These are phyloP conservation scores for Smallanthus sonchifolius DNA, from an alignment of 129 eudicot genomes.

Conservation along the genomic window DNA sequence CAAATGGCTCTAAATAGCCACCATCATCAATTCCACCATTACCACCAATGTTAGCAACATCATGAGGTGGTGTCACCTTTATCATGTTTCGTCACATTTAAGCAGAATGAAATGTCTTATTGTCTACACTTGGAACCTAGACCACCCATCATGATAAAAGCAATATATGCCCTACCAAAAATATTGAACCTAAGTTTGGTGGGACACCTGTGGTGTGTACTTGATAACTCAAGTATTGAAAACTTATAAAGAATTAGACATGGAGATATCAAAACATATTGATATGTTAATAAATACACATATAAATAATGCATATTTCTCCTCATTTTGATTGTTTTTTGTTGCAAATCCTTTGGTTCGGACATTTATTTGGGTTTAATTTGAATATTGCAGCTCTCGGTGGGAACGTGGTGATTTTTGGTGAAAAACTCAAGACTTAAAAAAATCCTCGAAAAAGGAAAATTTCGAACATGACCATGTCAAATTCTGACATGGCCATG, in stretches of 20 bases:
- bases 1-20: background rate
- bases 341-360: too few relatives aligned
- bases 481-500: too few relatives aligned
- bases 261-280: constrained; percentile 25
- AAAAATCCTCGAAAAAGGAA: too few relatives aligned
- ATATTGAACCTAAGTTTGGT: constrained; percentile 53
- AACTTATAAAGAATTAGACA: constrained; percentile 23
- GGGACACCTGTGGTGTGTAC: constrained; percentile 41
- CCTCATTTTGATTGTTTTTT: too few relatives aligned
- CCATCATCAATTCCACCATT: background rate
- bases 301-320: too few relatives aligned
- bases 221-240: constrained; percentile 34
- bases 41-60: background rate
- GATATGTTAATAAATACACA: too few relatives aligned
- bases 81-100: constrained; percentile 45
- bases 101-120: constrained; percentile 48
- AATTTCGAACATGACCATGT: too few relatives aligned
- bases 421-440: too few relatives aligned
- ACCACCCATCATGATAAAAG: constrained; percentile 33
- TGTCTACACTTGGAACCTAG: constrained; percentile 36
- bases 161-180: constrained; percentile 24
- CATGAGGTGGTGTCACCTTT: constrained; percentile 38
- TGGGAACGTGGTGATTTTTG: too few relatives aligned
- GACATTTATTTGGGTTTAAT: too few relatives aligned
- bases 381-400: too few relatives aligned